phyloP scores from a whole-genome alignment of 345 rosid genomes.

The Arabidopsis arenosa region DNA sequence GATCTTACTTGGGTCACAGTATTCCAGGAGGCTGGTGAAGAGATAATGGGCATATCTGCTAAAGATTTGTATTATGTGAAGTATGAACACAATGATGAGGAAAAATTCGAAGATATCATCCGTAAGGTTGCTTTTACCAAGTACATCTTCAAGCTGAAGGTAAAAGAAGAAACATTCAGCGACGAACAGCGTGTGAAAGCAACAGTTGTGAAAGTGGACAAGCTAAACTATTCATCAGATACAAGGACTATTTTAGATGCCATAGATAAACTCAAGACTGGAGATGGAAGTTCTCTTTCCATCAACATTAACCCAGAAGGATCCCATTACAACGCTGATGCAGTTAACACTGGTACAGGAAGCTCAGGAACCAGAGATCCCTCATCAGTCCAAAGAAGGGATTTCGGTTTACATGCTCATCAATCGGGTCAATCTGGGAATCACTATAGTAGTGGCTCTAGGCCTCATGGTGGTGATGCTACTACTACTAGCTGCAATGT shows the following conservation, averaged over 20 bases:
- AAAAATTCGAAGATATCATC: slow-evolving; percentile 60
- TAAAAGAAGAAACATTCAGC: slow-evolving; percentile 82
- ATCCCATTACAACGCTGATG: slow-evolving; percentile 21
- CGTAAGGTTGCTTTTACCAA: slow-evolving; percentile 69
- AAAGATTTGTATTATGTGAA: slow-evolving; percentile 72
- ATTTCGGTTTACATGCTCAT: slow-evolving; percentile 34
- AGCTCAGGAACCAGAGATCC: slow-evolving; percentile 18
- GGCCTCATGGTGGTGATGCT: slow-evolving; percentile 24
- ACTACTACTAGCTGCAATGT: slow-evolving; percentile 46
- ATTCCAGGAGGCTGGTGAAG: slow-evolving; percentile 86
- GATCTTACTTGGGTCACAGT: slow-evolving; percentile 87
- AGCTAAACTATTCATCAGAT: slow-evolving; percentile 66
- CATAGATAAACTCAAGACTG: slow-evolving; percentile 54
- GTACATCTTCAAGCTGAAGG: slow-evolving; percentile 77
- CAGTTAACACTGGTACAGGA: neutral
- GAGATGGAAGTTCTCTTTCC: slow-evolving; percentile 41
- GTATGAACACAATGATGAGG: slow-evolving; percentile 62
- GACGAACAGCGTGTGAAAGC: slow-evolving; percentile 91
- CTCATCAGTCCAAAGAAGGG: slow-evolving; percentile 18
- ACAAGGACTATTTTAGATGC: slow-evolving; percentile 61
- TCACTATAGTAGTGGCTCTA: slow-evolving; percentile 8
- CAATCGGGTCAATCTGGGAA: slow-evolving; percentile 53
- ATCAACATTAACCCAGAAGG: slow-evolving; percentile 50
- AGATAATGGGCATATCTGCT: slow-evolving; percentile 81
- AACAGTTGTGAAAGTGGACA: slow-evolving; percentile 77